phyloP scores from a whole-genome alignment of 306 rosid species.

The Rosa lucieae region DNA sequence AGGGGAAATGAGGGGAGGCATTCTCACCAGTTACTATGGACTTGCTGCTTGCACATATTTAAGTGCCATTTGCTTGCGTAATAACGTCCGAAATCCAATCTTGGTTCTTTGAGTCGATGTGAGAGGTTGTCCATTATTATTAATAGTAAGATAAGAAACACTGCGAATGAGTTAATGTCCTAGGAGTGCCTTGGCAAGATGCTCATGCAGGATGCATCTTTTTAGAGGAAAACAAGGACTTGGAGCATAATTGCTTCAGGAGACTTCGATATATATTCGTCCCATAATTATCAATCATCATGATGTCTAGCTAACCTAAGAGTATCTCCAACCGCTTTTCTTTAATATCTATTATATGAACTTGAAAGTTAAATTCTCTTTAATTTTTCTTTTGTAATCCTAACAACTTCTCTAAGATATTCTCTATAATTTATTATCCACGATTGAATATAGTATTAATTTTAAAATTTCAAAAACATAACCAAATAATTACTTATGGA shows the following conservation, averaged over 20 bases:
- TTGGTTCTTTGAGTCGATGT: neutral
- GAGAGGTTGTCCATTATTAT: neutral
- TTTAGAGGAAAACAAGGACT: neutral
- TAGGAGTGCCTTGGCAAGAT: neutral
- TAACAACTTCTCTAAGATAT: too few relatives aligned
- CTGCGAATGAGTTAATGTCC: neutral
- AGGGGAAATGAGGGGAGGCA: neutral
- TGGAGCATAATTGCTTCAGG: neutral
- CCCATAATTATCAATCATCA: neutral
- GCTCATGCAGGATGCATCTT: neutral
- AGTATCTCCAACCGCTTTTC: too few relatives aligned
- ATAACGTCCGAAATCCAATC: neutral
- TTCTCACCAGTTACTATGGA: neutral
- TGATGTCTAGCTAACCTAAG: too few relatives aligned
- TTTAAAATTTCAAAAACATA: too few relatives aligned
- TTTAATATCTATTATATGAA: too few relatives aligned
- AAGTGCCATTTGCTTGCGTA: neutral
- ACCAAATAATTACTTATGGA: too few relatives aligned
- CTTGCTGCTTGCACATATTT: neutral
- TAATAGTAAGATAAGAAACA: too few relatives aligned
- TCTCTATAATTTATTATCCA: too few relatives aligned
- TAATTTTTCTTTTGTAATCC: too few relatives aligned
- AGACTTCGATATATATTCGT: too few relatives aligned
- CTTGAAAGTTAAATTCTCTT: too few relatives aligned
- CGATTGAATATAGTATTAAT: too few relatives aligned